Evolutionary conservation across 2,329 filamentous ascomycete genomes (phyloP), one percentile per base, ranked within the genome.

Genomic region (Penicillium nordicum): DNA sequence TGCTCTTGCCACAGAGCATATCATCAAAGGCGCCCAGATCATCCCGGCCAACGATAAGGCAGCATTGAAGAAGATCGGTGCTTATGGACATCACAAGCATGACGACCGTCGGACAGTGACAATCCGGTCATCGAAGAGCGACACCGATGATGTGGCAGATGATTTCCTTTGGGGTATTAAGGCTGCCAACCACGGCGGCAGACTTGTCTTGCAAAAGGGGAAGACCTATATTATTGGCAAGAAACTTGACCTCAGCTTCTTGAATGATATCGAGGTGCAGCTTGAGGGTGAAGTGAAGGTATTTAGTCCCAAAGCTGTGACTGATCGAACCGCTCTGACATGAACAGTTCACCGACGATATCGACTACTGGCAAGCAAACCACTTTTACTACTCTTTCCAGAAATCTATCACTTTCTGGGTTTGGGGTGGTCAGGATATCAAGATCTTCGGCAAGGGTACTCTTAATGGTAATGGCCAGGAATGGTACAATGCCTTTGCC

Each of bases 371-470:
- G 78, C 77, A 80, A 69, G 70, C 68, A 29, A 80, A 81, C 63
- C 72, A 80, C 65, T 81, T 80, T 66, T 80, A 77, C 58, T 79
- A 80, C 51, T 71, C 71, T 10, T 81, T 80, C 66, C 79, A 81
- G 55, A 79, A 79, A 59, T 83, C 79, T 3, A 81, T 86, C 53
- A 83, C 83, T 54, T 86, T 86, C 64, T 86, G 82, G 80, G 81
- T 84, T 49, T 87, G 83, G 83, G 83, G 84, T 53, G 84, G 84
- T 11, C 78, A 82, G 59, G 75, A 84, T 59, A 82, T 87, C 67
- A 82, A 79, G 59, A 84, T 87, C 61, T 83, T 79, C 54, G 85
- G 85, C 42, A 75, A 79, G 12, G 79, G 84, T 42, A 73, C 80
- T 14, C 73, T 86, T 42, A 82, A 86, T 55, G 83, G 80, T 0